A percentile compares a stretch with the other conserved stretches of the same genome.
Evolutionary conservation across 371 early-diverging fungal genomes (phyloP).

Genomic region (Rhizopus sp.): DNA sequence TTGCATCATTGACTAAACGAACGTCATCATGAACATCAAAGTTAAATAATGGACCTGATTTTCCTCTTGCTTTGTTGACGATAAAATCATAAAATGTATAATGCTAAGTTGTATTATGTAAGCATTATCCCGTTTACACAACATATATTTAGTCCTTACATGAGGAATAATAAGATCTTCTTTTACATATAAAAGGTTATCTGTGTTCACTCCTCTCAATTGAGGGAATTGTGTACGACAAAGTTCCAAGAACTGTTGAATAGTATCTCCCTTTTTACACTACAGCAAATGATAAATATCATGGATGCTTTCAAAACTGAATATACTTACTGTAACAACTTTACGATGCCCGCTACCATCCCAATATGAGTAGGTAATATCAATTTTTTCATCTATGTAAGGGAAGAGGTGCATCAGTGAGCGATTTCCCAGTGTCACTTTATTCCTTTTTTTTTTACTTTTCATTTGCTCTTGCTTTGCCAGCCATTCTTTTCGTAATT

Average conservation of each 20-base stretch:
- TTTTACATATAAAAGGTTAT: slow-evolving; percentile 90
- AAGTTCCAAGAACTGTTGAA: slow-evolving; percentile 84
- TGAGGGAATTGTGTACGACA: slow-evolving; percentile 82
- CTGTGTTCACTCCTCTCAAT: slow-evolving; percentile 80
- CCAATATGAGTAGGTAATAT: slow-evolving; percentile 94
- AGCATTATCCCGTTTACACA: not conserved
- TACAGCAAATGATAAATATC: slow-evolving; percentile 12
- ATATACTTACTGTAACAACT: slow-evolving; percentile 62
- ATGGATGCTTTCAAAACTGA: not conserved
- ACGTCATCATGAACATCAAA: slow-evolving; percentile 96
- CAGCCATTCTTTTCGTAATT: slow-evolving; percentile 78
- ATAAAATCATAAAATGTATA: slow-evolving; percentile 97
- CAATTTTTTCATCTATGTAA: slow-evolving; percentile 70
- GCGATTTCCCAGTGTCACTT: slow-evolving; percentile 4
- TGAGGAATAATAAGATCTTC: slow-evolving; percentile 97
- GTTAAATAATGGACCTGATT: slow-evolving; percentile 92
- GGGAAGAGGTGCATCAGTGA: slow-evolving; percentile 5
- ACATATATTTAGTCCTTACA: slow-evolving; percentile 48
- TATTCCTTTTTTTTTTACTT: slow-evolving; percentile 36
- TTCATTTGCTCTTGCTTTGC: slow-evolving; percentile 79
- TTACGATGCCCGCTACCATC: slow-evolving; percentile 95
- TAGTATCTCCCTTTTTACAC: slow-evolving; percentile 91
- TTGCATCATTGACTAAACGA: slow-evolving; percentile 83
- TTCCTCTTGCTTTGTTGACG: slow-evolving; percentile 93
- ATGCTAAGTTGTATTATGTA: slow-evolving; percentile 54